These are phyloP conservation scores for Bretschneidera sinensis DNA, from an alignment of 345 rosid species.

Conservation along the genomic window DNA sequence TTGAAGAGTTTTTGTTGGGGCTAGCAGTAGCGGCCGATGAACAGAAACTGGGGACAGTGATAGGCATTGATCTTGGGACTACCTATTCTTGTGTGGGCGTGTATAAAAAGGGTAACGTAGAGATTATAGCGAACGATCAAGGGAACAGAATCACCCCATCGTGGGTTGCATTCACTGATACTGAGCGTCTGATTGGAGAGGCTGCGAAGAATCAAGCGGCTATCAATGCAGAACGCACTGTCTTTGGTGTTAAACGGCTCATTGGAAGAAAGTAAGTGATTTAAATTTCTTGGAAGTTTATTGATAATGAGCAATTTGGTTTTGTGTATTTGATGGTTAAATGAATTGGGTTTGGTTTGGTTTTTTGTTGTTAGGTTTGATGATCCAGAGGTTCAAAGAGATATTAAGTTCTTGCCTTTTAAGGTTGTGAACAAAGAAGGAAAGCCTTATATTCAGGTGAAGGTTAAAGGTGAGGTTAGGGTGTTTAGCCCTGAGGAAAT, in stretches of 20 bases:
- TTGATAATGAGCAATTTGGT: too few species aligned
- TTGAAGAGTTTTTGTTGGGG: conserved; percentile 27
- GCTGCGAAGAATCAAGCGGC: conserved; percentile 66
- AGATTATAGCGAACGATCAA: conserved; percentile 63
- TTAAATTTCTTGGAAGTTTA: too few species aligned
- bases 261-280: conserved; percentile 36
- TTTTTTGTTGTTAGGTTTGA: conserved; percentile 14
- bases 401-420: conserved; percentile 50
- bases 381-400: conserved; percentile 49
- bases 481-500: conserved; percentile 65
- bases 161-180: conserved; percentile 64
- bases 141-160: conserved; percentile 67
- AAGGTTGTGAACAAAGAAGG: conserved; percentile 40
- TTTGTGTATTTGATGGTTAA: too few species aligned
- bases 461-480: conserved; percentile 42
- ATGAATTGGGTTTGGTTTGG: too few species aligned
- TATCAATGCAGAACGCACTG: conserved; percentile 41
- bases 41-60: conserved; percentile 40
- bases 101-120: conserved; percentile 37
- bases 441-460: conserved; percentile 28
- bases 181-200: conserved; percentile 60
- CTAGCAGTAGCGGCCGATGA: conserved; percentile 26
- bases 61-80: conserved; percentile 57
- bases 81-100: conserved; percentile 59
- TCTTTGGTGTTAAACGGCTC: conserved; percentile 53